These are phyloP conservation scores for Colletotrichum sp. DNA, from an alignment of 2,329 filamentous ascomycete genomes.

Conservation along the genomic window DNA sequence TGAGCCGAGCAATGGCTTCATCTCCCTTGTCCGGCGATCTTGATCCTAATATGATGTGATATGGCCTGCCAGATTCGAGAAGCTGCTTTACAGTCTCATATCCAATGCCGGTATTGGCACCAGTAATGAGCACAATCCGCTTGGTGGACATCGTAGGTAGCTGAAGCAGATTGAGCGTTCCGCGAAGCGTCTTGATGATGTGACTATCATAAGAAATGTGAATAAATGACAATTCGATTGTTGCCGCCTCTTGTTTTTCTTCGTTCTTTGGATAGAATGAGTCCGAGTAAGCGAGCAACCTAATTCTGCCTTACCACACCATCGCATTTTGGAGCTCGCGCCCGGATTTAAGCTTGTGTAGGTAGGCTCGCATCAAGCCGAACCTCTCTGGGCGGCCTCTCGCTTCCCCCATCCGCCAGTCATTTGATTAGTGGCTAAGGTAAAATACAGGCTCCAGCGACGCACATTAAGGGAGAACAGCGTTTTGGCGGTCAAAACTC, in stretches of 20 bases:
- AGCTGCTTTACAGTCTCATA: slow-evolving; percentile 62
- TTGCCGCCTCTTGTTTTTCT: not conserved
- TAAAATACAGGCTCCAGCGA: not conserved
- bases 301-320: not conserved
- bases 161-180: not conserved
- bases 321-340: not conserved
- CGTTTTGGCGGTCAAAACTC: not conserved
- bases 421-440: too few relatives aligned
- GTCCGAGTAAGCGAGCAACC: not conserved
- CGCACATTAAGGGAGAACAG: not conserved
- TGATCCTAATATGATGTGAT: slow-evolving; percentile 61
- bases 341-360: slow-evolving; percentile 9
- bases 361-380: too few relatives aligned
- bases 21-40: slow-evolving; percentile 57
- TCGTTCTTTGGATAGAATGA: not conserved
- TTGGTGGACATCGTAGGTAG: slow-evolving; percentile 10
- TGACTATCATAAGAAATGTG: not conserved
- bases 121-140: slow-evolving; percentile 60
- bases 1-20: slow-evolving; percentile 45
- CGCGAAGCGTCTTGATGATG: not conserved
- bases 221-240: not conserved
- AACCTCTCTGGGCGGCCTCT: not conserved
- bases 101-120: slow-evolving; percentile 67
- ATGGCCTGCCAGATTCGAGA: slow-evolving; percentile 48
- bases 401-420: not conserved